phyloP scores from a whole-genome alignment of 2,329 filamentous ascomycete genomes.

The Beauveria australis region DNA sequence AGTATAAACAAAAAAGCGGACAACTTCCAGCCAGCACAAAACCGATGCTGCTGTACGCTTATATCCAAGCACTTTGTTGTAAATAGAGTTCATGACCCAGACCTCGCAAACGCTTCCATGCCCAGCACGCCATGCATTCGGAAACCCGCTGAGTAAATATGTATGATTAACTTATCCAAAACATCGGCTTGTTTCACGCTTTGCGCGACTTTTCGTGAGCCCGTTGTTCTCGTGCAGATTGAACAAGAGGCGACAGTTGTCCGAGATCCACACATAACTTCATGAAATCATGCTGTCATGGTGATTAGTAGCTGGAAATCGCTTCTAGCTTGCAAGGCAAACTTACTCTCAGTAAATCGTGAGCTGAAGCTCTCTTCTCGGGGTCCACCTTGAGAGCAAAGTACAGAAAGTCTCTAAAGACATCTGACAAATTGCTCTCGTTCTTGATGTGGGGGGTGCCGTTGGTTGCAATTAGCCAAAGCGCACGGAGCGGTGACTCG shows the following conservation, averaged over 20 bases:
- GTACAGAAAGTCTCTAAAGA: constrained; percentile 86
- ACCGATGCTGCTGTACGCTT: neutral
- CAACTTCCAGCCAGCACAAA: neutral
- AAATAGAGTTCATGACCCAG: neutral
- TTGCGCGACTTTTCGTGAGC: constrained; percentile 77
- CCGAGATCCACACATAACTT: constrained; percentile 63
- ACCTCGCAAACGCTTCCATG: neutral
- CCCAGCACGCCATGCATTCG: neutral
- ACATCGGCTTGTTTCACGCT: constrained; percentile 20
- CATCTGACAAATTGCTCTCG: constrained; percentile 67
- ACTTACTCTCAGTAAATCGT: constrained; percentile 83
- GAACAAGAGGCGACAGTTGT: constrained; percentile 78
- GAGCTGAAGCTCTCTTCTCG: constrained; percentile 90
- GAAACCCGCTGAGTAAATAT: neutral
- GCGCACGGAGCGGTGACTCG: constrained; percentile 82
- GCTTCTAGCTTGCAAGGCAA: constrained; percentile 22
- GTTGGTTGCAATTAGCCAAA: constrained; percentile 95
- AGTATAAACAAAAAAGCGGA: constrained; percentile 1
- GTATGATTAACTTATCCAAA: neutral
- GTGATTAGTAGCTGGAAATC: constrained; percentile 15
- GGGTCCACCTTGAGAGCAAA: constrained; percentile 95
- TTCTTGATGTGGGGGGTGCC: constrained; percentile 94
- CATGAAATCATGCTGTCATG: constrained; percentile 68
- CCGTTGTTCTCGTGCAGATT: constrained; percentile 74
- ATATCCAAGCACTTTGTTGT: neutral